Evolutionary conservation across 2,329 filamentous ascomycete species (phyloP).

Genomic region (Tolypocladium tropicale): DNA sequence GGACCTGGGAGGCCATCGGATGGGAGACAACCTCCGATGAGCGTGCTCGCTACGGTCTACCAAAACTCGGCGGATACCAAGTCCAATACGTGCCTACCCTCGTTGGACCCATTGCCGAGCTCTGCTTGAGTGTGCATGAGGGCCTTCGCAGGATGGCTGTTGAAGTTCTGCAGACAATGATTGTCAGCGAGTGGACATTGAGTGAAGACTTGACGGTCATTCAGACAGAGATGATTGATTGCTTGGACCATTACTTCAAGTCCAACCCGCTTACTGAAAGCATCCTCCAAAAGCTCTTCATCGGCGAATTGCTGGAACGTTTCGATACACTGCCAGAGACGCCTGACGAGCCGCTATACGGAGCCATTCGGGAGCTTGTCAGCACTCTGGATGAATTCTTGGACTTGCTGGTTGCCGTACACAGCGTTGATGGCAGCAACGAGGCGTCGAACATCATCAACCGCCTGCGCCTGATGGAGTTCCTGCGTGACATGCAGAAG

Average conservation of each 20-base stretch:
- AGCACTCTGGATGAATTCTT: constrained; percentile 82
- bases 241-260: constrained; percentile 83
- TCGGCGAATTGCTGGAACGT: constrained; percentile 70
- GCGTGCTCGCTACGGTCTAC: constrained; percentile 62
- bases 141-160: constrained; percentile 83
- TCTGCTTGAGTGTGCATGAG: constrained; percentile 92
- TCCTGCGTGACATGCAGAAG: constrained; percentile 91
- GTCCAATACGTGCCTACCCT: constrained; percentile 94
- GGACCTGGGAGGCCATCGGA: constrained; percentile 90
- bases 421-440: constrained; percentile 61
- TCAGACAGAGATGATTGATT: constrained; percentile 94
- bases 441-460: constrained; percentile 81
- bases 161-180: constrained; percentile 93
- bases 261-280: constrained; percentile 79
- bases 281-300: constrained; percentile 85
- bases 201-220: constrained; percentile 87
- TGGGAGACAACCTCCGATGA: constrained; percentile 88
- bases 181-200: constrained; percentile 94
- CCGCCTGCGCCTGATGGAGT: constrained; percentile 86
- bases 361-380: constrained; percentile 68
- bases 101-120: constrained; percentile 81
- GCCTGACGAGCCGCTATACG: constrained; percentile 62
- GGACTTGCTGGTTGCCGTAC: constrained; percentile 81
- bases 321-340: constrained; percentile 62
- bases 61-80: constrained; percentile 89